Evolutionary conservation across 2,329 filamentous ascomycete genomes (phyloP), one percentile per base, ranked within the genome.

Genomic region (Ophiobolus disseminans): DNA sequence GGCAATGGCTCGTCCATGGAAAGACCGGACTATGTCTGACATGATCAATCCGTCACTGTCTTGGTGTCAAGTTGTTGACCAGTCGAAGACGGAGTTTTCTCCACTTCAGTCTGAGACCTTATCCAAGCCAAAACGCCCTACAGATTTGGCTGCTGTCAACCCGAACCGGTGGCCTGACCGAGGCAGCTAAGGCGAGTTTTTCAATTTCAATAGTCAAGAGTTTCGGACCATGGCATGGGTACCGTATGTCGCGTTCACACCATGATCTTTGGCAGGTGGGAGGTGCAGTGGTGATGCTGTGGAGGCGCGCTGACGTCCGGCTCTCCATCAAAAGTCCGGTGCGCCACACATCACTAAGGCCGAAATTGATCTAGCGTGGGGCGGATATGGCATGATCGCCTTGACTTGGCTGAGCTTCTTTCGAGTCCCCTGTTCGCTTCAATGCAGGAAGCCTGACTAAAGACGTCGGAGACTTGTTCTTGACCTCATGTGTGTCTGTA

Each of bases 271-370:
- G 35, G 54, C 39, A 57, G 58, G 56, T 39, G 42, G 39, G 45
- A 13, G 14, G 20, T 25, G 45, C 47, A 48, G 45, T 40, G 28
- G 47, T 55, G 51, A 56, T 60, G 56, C 46, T 43, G 50, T 52
- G 30, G 48, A 46, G 53, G 48, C 48, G 41, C 52, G 48, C 50
- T 55, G 55, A 60, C 32, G 21, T 39, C 45, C 65, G 64, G 64
- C 45, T 65, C 65, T 62, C 65, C 65, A 63, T 50, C 48, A 40
- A 45, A 56, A 48, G 25, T 66, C 65, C 65, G 66, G 40, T n/a
- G 48, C 48, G 42, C 46, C 60, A 50, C 50, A 50, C 19, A 23
- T n/a, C 50, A 17, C 40, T 48, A 55, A 54, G 17, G 4, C 55
- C 34, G 2, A 30, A 50, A 40, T 11, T 1, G 32, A 47, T 30